phyloP scores from a whole-genome alignment of 805 yeast genomes.

The Jamesozyma jinghongensis region DNA sequence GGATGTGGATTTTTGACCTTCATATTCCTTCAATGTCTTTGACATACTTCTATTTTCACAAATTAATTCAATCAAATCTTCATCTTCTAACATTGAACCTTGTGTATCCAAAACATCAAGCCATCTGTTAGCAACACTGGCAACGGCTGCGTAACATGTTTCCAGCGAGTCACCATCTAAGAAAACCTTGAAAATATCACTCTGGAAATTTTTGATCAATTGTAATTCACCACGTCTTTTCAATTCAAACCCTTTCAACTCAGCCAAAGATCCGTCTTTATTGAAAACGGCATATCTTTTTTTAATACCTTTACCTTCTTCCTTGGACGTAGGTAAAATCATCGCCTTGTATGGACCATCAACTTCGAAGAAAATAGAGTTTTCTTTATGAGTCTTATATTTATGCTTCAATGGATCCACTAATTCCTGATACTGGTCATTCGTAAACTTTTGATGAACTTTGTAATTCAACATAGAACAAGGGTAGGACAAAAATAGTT shows the following conservation, averaged over 20 bases:
- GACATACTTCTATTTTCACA: conserved; percentile 96
- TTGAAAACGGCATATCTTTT: conserved; percentile 97
- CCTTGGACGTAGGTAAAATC: conserved; percentile 94
- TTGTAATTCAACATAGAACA: conserved; percentile 92
- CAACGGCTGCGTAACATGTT: conserved; percentile 80
- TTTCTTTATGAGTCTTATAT: conserved; percentile 76
- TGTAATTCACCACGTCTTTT: conserved; percentile 95
- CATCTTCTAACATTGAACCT: conserved; percentile 84
- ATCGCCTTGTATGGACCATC: conserved; percentile 98
- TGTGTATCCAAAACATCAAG: conserved; percentile 81
- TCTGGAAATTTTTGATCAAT: conserved; percentile 86
- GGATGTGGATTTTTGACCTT: conserved; percentile 82
- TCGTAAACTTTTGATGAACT: conserved; percentile 86
- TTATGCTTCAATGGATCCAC: conserved; percentile 57
- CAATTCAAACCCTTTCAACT: conserved; percentile 91
- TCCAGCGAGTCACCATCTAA: conserved; percentile 75
- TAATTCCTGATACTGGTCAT: conserved; percentile 86
- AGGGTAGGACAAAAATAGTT: conserved; percentile 73
- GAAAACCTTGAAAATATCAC: conserved; percentile 86
- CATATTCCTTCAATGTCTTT: conserved; percentile 82
- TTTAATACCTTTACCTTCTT: conserved; percentile 93
- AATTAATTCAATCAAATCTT: conserved; percentile 86
- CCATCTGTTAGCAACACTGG: conserved; percentile 92
- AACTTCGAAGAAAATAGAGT: conserved; percentile 93
- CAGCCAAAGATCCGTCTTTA: conserved; percentile 88